Conservation (phyloP, 345 rosid genomes). For the Eucalyptus coolabah region DNA sequence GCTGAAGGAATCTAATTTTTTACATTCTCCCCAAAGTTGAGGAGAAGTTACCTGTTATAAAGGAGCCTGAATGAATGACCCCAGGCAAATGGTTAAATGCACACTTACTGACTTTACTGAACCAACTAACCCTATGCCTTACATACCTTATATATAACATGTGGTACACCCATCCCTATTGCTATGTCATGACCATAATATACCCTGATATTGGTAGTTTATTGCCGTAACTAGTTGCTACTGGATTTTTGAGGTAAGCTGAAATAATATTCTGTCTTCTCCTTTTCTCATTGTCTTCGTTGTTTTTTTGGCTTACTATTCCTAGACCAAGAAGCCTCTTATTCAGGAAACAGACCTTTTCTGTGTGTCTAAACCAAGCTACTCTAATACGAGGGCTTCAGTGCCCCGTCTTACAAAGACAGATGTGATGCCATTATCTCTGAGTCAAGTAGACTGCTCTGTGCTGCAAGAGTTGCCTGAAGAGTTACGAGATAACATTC, state of each 20-base stretch:
- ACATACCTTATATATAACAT: not conserved
- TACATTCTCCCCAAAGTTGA: not conserved
- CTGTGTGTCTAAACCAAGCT: conserved; percentile 4
- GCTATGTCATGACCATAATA: not conserved
- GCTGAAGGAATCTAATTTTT: not conserved
- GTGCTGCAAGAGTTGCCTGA: conserved; percentile 83
- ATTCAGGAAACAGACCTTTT: not conserved
- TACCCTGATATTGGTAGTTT: not conserved
- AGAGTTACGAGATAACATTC: conserved; percentile 55
- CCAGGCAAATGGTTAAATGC: not conserved
- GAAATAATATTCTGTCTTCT: not conserved
- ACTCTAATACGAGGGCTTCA: conserved; percentile 4
- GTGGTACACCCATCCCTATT: not conserved
- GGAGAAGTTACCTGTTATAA: not conserved
- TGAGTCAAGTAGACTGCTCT: conserved; percentile 70
- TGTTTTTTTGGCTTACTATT: not conserved
- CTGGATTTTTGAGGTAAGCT: not conserved
- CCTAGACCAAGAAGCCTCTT: conserved; percentile 10
- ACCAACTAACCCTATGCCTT: not conserved
- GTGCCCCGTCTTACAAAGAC: conserved; percentile 2
- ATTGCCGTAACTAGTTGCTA: not conserved
- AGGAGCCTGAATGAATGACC: not conserved
- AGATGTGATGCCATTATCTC: conserved; percentile 66
- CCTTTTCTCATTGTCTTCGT: not conserved
- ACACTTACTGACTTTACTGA: not conserved